Evolutionary conservation across 805 yeast genomes (phyloP).

Genomic region (Candida argentea): DNA sequence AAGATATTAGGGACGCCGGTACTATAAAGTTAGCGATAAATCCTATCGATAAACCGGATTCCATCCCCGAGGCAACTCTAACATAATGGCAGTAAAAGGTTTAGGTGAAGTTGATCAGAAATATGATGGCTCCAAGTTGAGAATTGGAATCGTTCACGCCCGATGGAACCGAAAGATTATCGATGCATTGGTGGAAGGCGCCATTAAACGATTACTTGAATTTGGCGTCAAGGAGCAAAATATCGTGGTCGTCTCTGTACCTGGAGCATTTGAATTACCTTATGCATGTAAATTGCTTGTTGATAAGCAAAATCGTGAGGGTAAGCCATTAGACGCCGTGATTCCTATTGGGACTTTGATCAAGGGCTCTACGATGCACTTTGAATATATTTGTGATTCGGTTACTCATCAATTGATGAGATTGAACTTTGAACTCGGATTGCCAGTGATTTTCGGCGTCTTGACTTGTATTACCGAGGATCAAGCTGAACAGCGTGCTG

Average conservation of each 20-base stretch:
- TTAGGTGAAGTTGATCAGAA: constrained; percentile 61
- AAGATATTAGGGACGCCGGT: too few relatives aligned
- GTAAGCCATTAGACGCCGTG: constrained; percentile 63
- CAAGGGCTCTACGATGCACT: constrained; percentile 97
- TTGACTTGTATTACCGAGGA: constrained; percentile 89
- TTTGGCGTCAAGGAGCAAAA: constrained; percentile 69
- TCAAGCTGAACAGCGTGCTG: constrained; percentile 91
- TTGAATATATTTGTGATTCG: constrained; percentile 92
- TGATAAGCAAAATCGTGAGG: constrained; percentile 31
- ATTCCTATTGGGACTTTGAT: constrained; percentile 92
- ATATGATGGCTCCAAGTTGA: constrained; percentile 59
- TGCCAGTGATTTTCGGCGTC: constrained; percentile 89
- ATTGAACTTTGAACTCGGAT: constrained; percentile 54
- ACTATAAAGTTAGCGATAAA: too few relatives aligned
- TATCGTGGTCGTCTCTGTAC: constrained; percentile 76
- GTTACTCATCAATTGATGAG: constrained; percentile 79
- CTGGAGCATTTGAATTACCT: constrained; percentile 93
- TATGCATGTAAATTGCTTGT: constrained; percentile 55
- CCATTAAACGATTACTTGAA: constrained; percentile 44
- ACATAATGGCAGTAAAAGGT: constrained; percentile 79
- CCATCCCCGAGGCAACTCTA: too few relatives aligned
- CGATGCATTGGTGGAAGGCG: constrained; percentile 61
- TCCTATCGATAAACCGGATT: too few relatives aligned
- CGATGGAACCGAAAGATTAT: constrained; percentile 86
- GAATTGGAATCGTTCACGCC: constrained; percentile 86